phyloP scores from a whole-genome alignment of 2,329 filamentous ascomycete species.

The Sclerotinia minor region DNA sequence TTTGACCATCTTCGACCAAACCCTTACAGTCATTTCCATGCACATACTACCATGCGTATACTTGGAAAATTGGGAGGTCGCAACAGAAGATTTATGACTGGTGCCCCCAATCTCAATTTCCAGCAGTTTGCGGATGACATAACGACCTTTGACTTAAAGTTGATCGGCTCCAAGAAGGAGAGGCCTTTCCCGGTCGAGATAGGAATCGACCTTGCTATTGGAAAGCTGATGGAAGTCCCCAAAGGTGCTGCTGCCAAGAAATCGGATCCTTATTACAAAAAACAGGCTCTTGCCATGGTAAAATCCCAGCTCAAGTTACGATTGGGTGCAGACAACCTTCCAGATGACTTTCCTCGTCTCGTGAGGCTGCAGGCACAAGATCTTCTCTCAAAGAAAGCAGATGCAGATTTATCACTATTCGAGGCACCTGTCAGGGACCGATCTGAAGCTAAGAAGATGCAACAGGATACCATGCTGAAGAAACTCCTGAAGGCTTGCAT shows the following conservation, averaged over 20 bases:
- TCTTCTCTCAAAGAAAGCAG: slow-evolving; percentile 68
- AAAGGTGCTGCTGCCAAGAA: slow-evolving; percentile 57
- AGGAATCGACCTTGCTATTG: slow-evolving; percentile 84
- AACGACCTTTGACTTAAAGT: slow-evolving; percentile 81
- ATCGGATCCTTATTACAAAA: slow-evolving; percentile 82
- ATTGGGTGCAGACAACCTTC: slow-evolving; percentile 82
- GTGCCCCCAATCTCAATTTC: slow-evolving; percentile 80
- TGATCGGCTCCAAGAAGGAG: slow-evolving; percentile 87
- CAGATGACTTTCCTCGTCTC: slow-evolving; percentile 82
- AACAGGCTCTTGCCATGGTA: slow-evolving; percentile 85
- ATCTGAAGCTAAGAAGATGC: slow-evolving; percentile 83
- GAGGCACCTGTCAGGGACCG: slow-evolving; percentile 75
- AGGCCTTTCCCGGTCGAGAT: slow-evolving; percentile 83
- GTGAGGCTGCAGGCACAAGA: slow-evolving; percentile 90
- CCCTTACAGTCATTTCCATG: slow-evolving; percentile 95
- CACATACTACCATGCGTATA: slow-evolving; percentile 96
- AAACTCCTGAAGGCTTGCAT: slow-evolving; percentile 87
- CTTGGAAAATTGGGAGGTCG: slow-evolving; percentile 93
- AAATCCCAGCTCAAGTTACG: slow-evolving; percentile 87
- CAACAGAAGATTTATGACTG: slow-evolving; percentile 93
- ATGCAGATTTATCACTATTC: slow-evolving; percentile 69
- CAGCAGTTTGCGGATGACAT: slow-evolving; percentile 84
- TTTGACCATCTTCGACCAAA: slow-evolving; percentile 94
- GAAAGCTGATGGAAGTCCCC: slow-evolving; percentile 79
- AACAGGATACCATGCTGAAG: slow-evolving; percentile 78